Percentiles rank a stretch among this genome's conserved stretches.
These are phyloP conservation scores for Blastocrithidia nonstop DNA, from an alignment of 208 protist species.

Conservation along the genomic window DNA sequence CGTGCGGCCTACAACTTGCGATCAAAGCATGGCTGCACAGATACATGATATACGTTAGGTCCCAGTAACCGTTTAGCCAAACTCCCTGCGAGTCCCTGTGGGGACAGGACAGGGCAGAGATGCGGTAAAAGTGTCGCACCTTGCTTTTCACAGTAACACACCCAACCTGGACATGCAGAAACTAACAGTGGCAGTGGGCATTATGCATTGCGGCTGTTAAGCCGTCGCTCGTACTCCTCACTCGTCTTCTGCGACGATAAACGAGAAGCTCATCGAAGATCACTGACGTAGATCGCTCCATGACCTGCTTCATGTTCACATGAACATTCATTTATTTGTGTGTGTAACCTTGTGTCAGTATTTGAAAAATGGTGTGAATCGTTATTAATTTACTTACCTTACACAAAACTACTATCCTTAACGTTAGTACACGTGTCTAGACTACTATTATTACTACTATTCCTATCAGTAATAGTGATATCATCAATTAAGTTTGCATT, in stretches of 20 bases:
- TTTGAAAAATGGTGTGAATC: no score
- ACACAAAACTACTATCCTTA: no score
- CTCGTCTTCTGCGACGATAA: constrained; percentile 63
- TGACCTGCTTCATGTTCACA: background rate
- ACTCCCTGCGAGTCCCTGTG: constrained; percentile 93
- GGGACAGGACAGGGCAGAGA: constrained; percentile 89
- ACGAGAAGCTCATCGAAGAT: constrained; percentile 54
- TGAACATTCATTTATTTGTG: no score
- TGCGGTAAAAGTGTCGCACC: constrained; percentile 82
- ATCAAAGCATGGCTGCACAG: constrained; percentile 97
- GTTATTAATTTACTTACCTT: no score
- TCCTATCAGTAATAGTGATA: no score
- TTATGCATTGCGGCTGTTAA: constrained; percentile 4
- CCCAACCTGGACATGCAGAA: constrained; percentile 93
- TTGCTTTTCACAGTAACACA: constrained; percentile 98
- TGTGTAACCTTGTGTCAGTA: no score
- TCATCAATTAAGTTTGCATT: no score
- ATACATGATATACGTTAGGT: constrained; percentile 78
- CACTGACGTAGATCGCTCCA: constrained; percentile 43
- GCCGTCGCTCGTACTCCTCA: constrained; percentile 58
- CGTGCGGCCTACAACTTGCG: constrained; percentile 96
- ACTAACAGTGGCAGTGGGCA: constrained; percentile 83
- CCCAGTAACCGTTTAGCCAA: constrained; percentile 55
- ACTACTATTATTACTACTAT: no score
- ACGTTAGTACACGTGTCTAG: no score